phyloP scores from a whole-genome alignment of 163 green algal species.

The Scenedesmus sp. region DNA sequence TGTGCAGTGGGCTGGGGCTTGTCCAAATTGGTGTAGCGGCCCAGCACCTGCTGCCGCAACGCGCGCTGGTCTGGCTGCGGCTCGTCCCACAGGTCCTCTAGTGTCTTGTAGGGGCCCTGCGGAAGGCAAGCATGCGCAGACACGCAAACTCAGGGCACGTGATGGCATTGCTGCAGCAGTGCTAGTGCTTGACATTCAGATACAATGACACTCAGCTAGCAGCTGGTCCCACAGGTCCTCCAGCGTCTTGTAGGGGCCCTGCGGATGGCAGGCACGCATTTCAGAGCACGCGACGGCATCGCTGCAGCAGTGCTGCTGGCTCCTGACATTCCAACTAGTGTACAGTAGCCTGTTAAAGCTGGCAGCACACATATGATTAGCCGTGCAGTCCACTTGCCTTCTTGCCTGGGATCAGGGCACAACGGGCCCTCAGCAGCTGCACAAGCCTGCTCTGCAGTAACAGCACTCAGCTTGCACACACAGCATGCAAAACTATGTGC shows the following conservation, averaged over 20 bases:
- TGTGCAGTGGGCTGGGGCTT: constrained; percentile 27
- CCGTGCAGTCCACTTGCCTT: too few relatives aligned
- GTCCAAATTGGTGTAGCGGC: constrained; percentile 31
- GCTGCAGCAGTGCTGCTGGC: too few relatives aligned
- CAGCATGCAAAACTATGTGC: too few relatives aligned
- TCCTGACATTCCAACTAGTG: too few relatives aligned
- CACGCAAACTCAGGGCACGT: not conserved
- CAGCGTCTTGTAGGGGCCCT: constrained; percentile 69
- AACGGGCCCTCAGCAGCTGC: too few relatives aligned
- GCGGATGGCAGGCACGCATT: not conserved
- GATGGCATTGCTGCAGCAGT: not conserved
- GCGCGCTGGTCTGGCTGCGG: constrained; percentile 34
- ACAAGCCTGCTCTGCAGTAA: too few relatives aligned
- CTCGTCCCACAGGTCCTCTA: constrained; percentile 78
- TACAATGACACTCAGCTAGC: constrained; percentile 27
- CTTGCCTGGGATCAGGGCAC: too few relatives aligned
- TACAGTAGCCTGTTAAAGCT: too few relatives aligned
- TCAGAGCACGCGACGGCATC: not conserved
- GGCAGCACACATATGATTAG: too few relatives aligned
- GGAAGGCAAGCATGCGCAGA: not conserved
- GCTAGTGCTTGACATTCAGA: not conserved
- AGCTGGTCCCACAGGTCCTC: not conserved
- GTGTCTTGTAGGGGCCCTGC: constrained; percentile 69
- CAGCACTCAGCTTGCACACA: too few relatives aligned
- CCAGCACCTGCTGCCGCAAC: constrained; percentile 11